Evolutionary conservation across 1,284 basidiomycete species (phyloP), one percentile per base, ranked within the genome.

Genomic region (Singerocomus rubriflavus): DNA sequence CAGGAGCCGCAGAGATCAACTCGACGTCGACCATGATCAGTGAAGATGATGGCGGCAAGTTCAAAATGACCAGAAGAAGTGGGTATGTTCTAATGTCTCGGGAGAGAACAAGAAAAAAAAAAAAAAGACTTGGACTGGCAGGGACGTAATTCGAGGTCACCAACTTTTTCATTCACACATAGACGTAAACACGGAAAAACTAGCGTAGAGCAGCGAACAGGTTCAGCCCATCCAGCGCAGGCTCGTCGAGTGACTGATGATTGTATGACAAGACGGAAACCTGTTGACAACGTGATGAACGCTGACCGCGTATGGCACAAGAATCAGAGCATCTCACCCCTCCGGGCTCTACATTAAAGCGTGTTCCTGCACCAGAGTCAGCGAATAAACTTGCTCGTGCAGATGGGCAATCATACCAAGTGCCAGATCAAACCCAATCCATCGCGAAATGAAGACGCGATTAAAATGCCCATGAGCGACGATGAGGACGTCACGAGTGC

Each of bases 391-490:
- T 21, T 21, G 25, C 31, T 29, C 25, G 26, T 11, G 25, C 30
- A 29, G 5, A 44, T 17, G 26, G 14, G 12, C 6, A 11, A 44
- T 59, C 70, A 48, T 67, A 84, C 90, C 89, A 44, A 86, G 72
- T 37, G 69, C 68, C 29, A 92, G 73, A 5, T 81, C 80, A 62
- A 88, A 82, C 26, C 78, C 68, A 57, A 88, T 81, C 90, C 91
- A 93, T 32, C 91, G 84, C 16, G 89, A 71, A 53, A 96, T 88
- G 57, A 96, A 78, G 51, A 85, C 82, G 50, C 93, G 83, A 51
- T 83, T 90, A 69, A 95, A 93, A 68, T 95, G 92, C 1, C 87
- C 89, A 68, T 89, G 88, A 8, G 86, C 85, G 38, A 90, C 79
- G 54, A 91, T 81, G 47, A 88, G 73, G 37, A 93, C 86, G 57